A percentile compares a stretch with the other conserved stretches of the same genome.
phyloP scores from a whole-genome alignment of 768 basidiomycete genomes.

The Leccinum imitatum region DNA sequence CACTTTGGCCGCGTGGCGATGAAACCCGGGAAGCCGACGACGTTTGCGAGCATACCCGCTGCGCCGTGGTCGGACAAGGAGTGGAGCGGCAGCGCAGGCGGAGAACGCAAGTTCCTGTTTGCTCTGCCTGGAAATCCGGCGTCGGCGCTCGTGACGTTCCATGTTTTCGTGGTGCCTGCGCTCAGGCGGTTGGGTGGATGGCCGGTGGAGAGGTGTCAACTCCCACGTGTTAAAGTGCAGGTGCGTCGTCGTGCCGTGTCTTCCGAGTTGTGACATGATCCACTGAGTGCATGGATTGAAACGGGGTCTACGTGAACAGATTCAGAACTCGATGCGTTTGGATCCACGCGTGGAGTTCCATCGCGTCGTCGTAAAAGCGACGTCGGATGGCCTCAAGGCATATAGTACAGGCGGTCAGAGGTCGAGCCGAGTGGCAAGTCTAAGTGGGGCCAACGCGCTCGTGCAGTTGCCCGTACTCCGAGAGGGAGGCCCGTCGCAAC shows the following conservation, averaged over 20 bases:
- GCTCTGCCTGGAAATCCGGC: constrained; percentile 91
- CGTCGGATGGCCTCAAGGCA: constrained; percentile 51
- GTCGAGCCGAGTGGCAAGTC: constrained; percentile 77
- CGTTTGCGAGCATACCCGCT: constrained; percentile 74
- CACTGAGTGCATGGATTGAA: neutral
- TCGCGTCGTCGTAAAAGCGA: constrained; percentile 60
- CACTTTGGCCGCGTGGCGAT: constrained; percentile 86
- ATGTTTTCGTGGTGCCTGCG: constrained; percentile 82
- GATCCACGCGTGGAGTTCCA: constrained; percentile 83
- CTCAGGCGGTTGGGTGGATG: constrained; percentile 72
- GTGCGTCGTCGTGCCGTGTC: constrained; percentile 36
- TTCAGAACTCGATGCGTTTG: constrained; percentile 60
- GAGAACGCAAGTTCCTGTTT: constrained; percentile 60
- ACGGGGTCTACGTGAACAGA: constrained; percentile 32
- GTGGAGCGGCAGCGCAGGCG: neutral
- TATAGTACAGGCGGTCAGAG: constrained; percentile 85
- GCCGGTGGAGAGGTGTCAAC: constrained; percentile 47
- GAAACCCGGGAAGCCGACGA: constrained; percentile 87
- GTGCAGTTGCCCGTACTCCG: constrained; percentile 58
- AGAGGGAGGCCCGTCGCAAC: constrained; percentile 32
- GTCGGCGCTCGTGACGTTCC: constrained; percentile 81
- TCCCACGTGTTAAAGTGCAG: constrained; percentile 64
- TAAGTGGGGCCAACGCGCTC: constrained; percentile 80
- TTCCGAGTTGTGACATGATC: neutral
- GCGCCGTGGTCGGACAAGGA: neutral